Evolutionary conservation across 805 yeast species (phyloP), one percentile per base, ranked within the genome.

Genomic region (Cyberlindnera xishuangbannaensis): DNA sequence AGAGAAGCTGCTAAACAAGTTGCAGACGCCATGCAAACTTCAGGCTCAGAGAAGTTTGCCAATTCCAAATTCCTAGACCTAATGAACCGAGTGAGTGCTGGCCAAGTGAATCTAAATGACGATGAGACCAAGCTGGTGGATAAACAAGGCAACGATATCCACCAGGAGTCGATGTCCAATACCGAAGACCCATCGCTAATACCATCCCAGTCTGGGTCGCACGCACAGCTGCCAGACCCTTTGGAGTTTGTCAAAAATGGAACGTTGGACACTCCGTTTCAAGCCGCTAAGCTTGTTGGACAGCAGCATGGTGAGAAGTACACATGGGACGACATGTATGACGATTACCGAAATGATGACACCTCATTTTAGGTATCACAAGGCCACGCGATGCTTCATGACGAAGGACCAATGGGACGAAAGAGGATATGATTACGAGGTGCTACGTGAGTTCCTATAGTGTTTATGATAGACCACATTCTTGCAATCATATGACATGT

Each of bases 241-340:
- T 37, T 52, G 29, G 45, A 32, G 22, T 40, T 41, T 18, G 28
- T 52, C 21, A 33, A 37, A 27, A 47, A 46, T 9, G 48, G 47
- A 14, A 47, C 45, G 17, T 31, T 52, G 14, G 31, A 36, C 2
- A 37, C 48, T 2, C 57, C 57, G 7, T 48, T 32, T 37, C 49
- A 44, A 28, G 21, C 44, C 15, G 56, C 57, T 7, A 32, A 32
- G 24, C 37, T 34, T 15, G 43, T 45, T 21, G 51, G 40, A 15
- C 22, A 41, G 22, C 29, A 37, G 13, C 43, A 46, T 19, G 31
- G 25, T 3, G 50, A 51, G 13, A 33, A 26, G 17, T 52, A 52
- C 29, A 35, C 50, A 4, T 52, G 57, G 57, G 56, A 52, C 43
- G 57, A 52, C 23, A 40, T 45, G 30, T 52, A 51, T 43, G 55